Base-by-base conservation (phyloP, 2,329 filamentous ascomycete genomes). In the Aspergillus candidus region DNA sequence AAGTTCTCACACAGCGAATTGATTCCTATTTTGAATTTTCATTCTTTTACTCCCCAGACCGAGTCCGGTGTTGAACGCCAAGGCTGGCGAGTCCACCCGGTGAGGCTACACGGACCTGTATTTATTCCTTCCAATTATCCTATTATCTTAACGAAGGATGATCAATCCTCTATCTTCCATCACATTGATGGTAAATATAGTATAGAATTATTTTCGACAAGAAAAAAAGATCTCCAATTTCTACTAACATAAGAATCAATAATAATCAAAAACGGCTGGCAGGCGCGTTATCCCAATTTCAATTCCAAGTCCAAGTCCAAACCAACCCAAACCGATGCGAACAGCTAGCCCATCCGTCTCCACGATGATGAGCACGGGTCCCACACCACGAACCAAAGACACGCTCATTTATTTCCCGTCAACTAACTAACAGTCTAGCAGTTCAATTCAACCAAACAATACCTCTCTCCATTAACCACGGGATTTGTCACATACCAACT, bases 311-410 rank as follows among this genome's bases (percentile, higher is more conserved):
- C 4, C 18, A 22, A 22, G 6, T 10, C 22, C 22, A 27, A 27
- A 27, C 22, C 22, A 27, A 27, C 2, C 22, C 22, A 27, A 27
- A 8, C 47, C 47, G 36, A 44, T 42, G 42, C 44, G 44, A 47
- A 47, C 41, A 51, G 46, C 37, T 48, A 27, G 22, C 22, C 22
- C 22, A 27, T 27, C 22, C 22, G 48, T 46, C 49, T 51, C 49
- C 49, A 51, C 49, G 49, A 46, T 44, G 46, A 38, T 44, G 46
- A 38, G 34, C 33, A 31, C 43, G 43, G 46, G 49, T 44, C 49
- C 49, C 49, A 51, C 49, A 38, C 18, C 32, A 30, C 37, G 46
- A 46, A 46, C 41, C 49, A 44, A 44, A 36, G 41, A 35, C 40
- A 17, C 22, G 22, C 18, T 18, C 18, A 18, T 18, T 18, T 18